These are phyloP conservation scores for Infundibulicybe gibba DNA, from an alignment of 768 basidiomycete species.

Conservation along the genomic window DNA sequence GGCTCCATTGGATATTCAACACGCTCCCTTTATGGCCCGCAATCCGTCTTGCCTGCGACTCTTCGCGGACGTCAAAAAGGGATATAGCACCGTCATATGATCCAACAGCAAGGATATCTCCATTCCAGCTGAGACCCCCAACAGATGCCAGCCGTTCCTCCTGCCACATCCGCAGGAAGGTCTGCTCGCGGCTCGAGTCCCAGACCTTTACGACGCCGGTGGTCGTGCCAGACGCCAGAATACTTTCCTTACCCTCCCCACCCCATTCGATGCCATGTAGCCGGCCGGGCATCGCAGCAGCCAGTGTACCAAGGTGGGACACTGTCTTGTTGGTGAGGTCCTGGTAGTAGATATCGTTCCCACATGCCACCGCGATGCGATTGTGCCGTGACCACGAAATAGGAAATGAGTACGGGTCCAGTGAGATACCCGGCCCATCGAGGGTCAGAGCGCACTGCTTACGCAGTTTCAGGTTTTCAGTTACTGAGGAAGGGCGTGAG, in stretches of 20 bases:
- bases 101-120: constrained; percentile 60
- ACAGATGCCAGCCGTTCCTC: constrained; percentile 24
- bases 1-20: constrained; percentile 73
- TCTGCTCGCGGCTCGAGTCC: constrained; percentile 36
- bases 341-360: constrained; percentile 57
- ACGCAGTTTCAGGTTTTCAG: constrained; percentile 50
- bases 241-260: constrained; percentile 29
- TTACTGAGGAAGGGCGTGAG: constrained; percentile 41
- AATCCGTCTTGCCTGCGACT: constrained; percentile 18
- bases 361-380: constrained; percentile 61
- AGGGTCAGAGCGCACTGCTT: constrained; percentile 55
- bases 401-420: constrained; percentile 51
- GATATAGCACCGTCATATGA: constrained; percentile 60
- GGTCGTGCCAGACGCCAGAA: constrained; percentile 51
- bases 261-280: constrained; percentile 54
- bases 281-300: constrained; percentile 24
- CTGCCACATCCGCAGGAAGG: constrained; percentile 36
- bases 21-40: constrained; percentile 67
- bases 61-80: constrained; percentile 59
- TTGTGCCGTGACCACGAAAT: constrained; percentile 61
- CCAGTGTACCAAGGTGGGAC: constrained; percentile 42
- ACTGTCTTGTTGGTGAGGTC: constrained; percentile 54
- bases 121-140: constrained; percentile 50
- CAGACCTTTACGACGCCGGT: constrained; percentile 50
- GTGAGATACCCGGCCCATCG: constrained; percentile 62